Evolutionary conservation across 257 asterid species (phyloP).

Genomic region (Ilex aquifolium): DNA sequence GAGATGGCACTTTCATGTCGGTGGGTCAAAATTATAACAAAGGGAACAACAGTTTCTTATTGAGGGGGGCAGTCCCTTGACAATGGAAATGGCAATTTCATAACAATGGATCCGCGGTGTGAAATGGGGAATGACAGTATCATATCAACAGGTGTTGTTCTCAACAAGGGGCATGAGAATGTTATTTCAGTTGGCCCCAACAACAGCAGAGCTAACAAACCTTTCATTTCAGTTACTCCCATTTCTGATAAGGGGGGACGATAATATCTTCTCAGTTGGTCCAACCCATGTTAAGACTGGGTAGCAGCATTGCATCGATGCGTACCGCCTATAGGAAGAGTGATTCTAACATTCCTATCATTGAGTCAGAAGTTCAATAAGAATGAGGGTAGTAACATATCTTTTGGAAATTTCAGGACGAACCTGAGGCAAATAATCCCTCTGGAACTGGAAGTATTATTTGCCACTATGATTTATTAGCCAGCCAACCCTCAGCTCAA

Average conservation of each 20-base stretch:
- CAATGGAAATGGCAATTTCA: constrained; percentile 25
- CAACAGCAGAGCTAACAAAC: constrained; percentile 29
- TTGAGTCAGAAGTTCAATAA: constrained; percentile 31
- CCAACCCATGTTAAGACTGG: constrained; percentile 24
- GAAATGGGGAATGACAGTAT: constrained; percentile 30
- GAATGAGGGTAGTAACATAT: constrained; percentile 39
- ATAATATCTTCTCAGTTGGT: constrained; percentile 8
- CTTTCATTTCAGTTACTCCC: constrained; percentile 21
- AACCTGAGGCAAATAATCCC: constrained; percentile 29
- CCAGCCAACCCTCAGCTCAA: constrained; percentile 37
- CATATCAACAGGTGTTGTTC: constrained; percentile 27
- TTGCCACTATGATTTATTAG: constrained; percentile 29
- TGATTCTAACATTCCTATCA: constrained; percentile 32
- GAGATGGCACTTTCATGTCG: constrained; percentile 29
- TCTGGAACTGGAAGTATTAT: constrained; percentile 33
- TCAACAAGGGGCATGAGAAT: constrained; percentile 31
- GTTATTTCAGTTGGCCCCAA: constrained; percentile 28
- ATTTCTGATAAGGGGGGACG: constrained; percentile 29
- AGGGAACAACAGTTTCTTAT: constrained; percentile 23
- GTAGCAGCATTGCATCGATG: constrained; percentile 24
- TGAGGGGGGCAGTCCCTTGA: constrained; percentile 32
- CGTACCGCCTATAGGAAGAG: constrained; percentile 26
- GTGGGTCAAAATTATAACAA: constrained; percentile 26
- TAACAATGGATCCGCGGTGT: constrained; percentile 23
- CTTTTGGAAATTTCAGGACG: constrained; percentile 45